Percentiles rank a stretch among this genome's conserved stretches.
phyloP scores from a whole-genome alignment of 208 protist genomes.

The Lotmaria passim region DNA sequence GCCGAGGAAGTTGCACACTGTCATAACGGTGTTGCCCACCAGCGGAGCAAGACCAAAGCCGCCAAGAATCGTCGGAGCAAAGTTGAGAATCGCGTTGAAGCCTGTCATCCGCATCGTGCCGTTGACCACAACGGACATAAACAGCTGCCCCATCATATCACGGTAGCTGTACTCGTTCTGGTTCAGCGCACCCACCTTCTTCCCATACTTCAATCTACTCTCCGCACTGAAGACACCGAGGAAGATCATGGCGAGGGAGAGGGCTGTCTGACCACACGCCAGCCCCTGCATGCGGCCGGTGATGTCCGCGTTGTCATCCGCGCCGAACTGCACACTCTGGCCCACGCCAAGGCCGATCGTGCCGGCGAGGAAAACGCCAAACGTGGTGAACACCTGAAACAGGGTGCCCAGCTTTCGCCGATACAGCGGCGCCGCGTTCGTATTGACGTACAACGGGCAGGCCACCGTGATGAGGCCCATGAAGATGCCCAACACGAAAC shows the following conservation, averaged over 20 bases:
- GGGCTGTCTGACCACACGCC: conserved; percentile 32
- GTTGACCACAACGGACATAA: conserved; percentile 41
- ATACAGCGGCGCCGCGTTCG: conserved; percentile 39
- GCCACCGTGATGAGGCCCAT: conserved; percentile 44
- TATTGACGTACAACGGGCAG: conserved; percentile 57
- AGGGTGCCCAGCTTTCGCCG: conserved; percentile 41
- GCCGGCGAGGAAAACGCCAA: conserved; percentile 55
- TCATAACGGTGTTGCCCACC: conserved; percentile 58
- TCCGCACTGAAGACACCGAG: conserved; percentile 17
- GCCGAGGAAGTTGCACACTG: conserved; percentile 58
- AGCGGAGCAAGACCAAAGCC: conserved; percentile 38
- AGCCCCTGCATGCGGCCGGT: conserved; percentile 46
- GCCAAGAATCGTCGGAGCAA: conserved; percentile 52
- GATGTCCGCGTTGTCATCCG: conserved; percentile 33
- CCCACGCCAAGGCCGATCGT: conserved; percentile 39
- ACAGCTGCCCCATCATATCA: conserved; percentile 38
- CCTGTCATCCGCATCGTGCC: conserved; percentile 62
- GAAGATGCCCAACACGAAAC: conserved; percentile 58
- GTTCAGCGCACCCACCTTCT: neutral
- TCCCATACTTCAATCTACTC: conserved; percentile 14
- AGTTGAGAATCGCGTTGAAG: conserved; percentile 72
- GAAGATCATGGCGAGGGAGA: conserved; percentile 36
- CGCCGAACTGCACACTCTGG: conserved; percentile 26
- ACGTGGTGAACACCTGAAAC: conserved; percentile 56
- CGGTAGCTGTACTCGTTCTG: conserved; percentile 19